phyloP scores from a whole-genome alignment of 176 grass and related monocot species.

The Carex myosuroides region DNA sequence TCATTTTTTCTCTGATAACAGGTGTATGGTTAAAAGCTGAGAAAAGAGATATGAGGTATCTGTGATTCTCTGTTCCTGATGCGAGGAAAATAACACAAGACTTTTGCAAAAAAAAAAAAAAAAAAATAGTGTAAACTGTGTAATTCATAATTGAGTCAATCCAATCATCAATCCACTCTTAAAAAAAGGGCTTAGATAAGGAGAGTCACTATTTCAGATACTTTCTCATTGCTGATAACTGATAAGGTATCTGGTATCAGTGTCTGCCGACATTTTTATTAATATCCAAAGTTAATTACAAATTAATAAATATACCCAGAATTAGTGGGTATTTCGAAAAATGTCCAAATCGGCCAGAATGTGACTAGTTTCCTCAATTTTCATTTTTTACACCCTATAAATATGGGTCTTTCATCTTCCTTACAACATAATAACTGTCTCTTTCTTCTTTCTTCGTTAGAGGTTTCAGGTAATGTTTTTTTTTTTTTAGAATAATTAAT shows the following conservation, averaged over 20 bases:
- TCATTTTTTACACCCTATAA: too few species aligned
- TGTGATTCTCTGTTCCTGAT: constrained; percentile 11
- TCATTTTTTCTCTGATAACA: constrained; percentile 4
- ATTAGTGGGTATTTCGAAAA: too few species aligned
- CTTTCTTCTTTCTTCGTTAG: too few species aligned
- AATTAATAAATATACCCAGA: too few species aligned
- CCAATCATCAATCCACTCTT: constrained; percentile 11
- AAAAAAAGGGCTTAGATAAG: not conserved
- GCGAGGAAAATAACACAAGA: not conserved
- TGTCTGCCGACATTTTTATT: not conserved
- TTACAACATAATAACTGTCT: too few species aligned
- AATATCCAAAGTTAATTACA: too few species aligned
- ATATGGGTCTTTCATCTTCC: too few species aligned
- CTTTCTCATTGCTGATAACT: not conserved
- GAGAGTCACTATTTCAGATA: not conserved
- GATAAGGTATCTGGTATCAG: not conserved
- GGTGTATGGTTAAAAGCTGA: constrained; percentile 24
- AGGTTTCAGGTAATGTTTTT: too few species aligned
- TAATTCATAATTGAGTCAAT: not conserved
- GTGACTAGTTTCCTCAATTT: too few species aligned
- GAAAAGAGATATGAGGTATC: not conserved
- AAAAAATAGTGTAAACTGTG: not conserved
- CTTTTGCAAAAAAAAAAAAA: not conserved
- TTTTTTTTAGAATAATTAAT: too few species aligned
- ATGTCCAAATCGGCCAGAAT: too few species aligned